These are phyloP conservation scores for Alternaria hordeiaustralica DNA, from an alignment of 2,329 filamentous ascomycete genomes.

Conservation along the genomic window DNA sequence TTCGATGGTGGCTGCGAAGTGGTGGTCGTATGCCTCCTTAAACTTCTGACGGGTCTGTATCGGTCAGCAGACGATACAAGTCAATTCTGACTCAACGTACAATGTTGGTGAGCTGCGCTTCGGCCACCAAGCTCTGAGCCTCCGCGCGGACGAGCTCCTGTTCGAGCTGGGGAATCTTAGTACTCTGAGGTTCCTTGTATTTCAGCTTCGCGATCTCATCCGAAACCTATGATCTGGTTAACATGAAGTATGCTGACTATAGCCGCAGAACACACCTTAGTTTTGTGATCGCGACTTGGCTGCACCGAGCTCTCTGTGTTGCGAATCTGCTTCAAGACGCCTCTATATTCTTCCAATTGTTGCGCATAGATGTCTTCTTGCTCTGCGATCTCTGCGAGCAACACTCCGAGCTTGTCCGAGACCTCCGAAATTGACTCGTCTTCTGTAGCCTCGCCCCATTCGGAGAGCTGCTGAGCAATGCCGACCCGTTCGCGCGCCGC, in stretches of 20 bases:
- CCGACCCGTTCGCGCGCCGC: constrained; percentile 83
- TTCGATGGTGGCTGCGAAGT: constrained; percentile 91
- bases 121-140: constrained; percentile 93
- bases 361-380: constrained; percentile 90
- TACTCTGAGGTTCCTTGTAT: constrained; percentile 86
- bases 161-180: constrained; percentile 82
- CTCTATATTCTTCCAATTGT: constrained; percentile 83
- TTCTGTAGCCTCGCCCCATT: constrained; percentile 92
- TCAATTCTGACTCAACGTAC: constrained; percentile 53
- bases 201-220: constrained; percentile 94
- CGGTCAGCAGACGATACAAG: constrained; percentile 19
- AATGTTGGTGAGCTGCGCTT: constrained; percentile 94
- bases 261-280: constrained; percentile 60
- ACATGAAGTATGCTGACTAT: neutral
- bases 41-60: constrained; percentile 88
- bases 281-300: constrained; percentile 84
- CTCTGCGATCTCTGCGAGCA: constrained; percentile 90
- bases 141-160: constrained; percentile 96
- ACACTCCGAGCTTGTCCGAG: constrained; percentile 92
- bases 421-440: constrained; percentile 89
- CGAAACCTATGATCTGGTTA: constrained; percentile 62
- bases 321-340: constrained; percentile 85
- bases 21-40: constrained; percentile 89
- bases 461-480: constrained; percentile 88
- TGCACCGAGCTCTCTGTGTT: constrained; percentile 97